Evolutionary conservation across 192 early-diverging fungal species (phyloP), one percentile per base, ranked within the genome.

Genomic region (Entomortierella lignicola): DNA sequence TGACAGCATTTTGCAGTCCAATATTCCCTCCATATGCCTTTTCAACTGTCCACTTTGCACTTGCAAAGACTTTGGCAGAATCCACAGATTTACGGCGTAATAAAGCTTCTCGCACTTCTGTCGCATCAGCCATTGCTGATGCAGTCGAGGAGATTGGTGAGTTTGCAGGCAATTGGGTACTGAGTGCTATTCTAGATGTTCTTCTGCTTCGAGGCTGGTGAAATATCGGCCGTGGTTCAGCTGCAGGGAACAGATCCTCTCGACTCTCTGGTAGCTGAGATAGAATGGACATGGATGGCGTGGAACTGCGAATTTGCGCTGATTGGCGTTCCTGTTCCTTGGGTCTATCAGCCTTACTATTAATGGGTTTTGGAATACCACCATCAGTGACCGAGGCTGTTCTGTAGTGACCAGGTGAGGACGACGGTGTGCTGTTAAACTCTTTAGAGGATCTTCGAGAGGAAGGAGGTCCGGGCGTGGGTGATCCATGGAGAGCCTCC

Each of bases 1-100:
- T 91, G 61, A 98, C 88, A 0, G 96, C 94, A 65, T 98, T 98
- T 54, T 96, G 93, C 44, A 98, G 86, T 17, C 97, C 96, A 86
- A 95, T 95, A 82, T 98, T 98, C 32, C 97, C 97, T 11, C 91
- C 71, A n/a, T 82, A 91, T 30, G 91, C 89, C 30, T 90, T 86
- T 62, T 95, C 94, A n/a, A 96, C 84, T 10, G 83, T 81, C 88
- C 90, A 92, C 17, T 80, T 34, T 18, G 80, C 71, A 32, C 84
- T 81, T 11, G 79, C 80, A 70, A 82, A 81, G 12, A 81, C 66
- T 8, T 84, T 66, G 17, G 73, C 77, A 20, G 68, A 79, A 42
- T 82, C 81, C 8, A 77, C 60, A 1, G 85, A 84, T 10, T 71
- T 48, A 29, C 73, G 56, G 8, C 77, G 42, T 21, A 51, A 10